These are phyloP conservation scores for Narthecium ossifragum DNA, from an alignment of 106 monocot genomes.

Conservation along the genomic window DNA sequence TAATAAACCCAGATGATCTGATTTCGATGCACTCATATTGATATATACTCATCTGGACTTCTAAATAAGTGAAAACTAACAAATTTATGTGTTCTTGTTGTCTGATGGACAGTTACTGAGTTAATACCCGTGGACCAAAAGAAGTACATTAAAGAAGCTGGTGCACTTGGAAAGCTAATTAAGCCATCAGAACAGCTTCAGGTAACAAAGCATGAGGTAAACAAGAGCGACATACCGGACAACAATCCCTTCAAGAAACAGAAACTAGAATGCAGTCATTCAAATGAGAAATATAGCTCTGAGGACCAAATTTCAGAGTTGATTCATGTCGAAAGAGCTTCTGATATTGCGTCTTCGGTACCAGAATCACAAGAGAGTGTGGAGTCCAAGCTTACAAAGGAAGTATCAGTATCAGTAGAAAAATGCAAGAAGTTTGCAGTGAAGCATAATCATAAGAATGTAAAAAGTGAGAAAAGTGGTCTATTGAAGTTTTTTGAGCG, in stretches of 20 bases:
- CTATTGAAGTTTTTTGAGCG: slow-evolving; percentile 49
- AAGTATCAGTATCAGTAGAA: not conserved
- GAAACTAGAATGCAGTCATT: slow-evolving; percentile 20
- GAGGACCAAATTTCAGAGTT: slow-evolving; percentile 4
- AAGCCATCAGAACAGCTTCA: slow-evolving; percentile 7
- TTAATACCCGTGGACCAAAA: slow-evolving; percentile 15
- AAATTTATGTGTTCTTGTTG: not conserved
- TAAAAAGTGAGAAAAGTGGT: slow-evolving; percentile 22
- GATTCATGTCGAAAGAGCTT: not conserved
- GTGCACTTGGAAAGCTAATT: slow-evolving; percentile 54
- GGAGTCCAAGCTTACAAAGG: slow-evolving; percentile 6
- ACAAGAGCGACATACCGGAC: slow-evolving; percentile 27
- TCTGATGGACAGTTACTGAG: slow-evolving; percentile 14
- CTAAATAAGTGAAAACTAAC: not conserved
- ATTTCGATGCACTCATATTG: too few relatives aligned
- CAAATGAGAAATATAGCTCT: not conserved
- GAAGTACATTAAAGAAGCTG: slow-evolving; percentile 46
- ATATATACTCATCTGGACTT: too few relatives aligned
- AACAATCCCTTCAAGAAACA: slow-evolving; percentile 85
- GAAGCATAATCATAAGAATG: slow-evolving; percentile 13
- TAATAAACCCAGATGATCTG: too few relatives aligned
- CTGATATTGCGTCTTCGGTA: not conserved
- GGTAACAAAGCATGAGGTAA: slow-evolving; percentile 11
- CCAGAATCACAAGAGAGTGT: slow-evolving; percentile 31
- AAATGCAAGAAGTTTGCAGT: slow-evolving; percentile 19